Percentiles rank a stretch among this genome's conserved stretches.
These are phyloP conservation scores for Oryza rufipogon DNA, from an alignment of 176 grass and related monocot species.

Conservation along the genomic window DNA sequence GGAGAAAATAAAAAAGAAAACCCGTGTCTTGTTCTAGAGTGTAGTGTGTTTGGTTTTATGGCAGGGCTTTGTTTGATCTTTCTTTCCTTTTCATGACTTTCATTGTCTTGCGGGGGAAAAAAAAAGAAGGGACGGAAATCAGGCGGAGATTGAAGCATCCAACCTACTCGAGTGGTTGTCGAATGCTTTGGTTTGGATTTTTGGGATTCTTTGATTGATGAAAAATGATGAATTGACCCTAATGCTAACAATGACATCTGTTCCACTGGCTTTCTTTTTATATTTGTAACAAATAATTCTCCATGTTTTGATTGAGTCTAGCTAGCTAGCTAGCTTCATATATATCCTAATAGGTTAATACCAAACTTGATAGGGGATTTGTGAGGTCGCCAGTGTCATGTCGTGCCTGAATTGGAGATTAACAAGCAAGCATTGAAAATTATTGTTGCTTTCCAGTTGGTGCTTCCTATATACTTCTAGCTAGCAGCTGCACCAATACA, in stretches of 20 bases:
- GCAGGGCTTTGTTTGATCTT: conserved; percentile 24
- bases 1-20: conserved; percentile 26
- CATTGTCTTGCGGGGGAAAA: conserved; percentile 29
- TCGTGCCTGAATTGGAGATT: conserved; percentile 46
- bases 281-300: background rate
- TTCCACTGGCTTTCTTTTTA: background rate
- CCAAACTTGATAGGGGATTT: conserved; percentile 24
- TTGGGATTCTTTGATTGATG: conserved; percentile 18
- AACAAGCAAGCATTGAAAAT: conserved; percentile 32
- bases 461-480: conserved; percentile 13
- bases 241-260: conserved; percentile 22
- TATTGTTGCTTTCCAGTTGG: conserved; percentile 40
- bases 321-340: background rate
- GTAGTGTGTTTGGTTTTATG: conserved; percentile 31
- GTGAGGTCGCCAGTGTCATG: conserved; percentile 34
- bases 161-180: conserved; percentile 40
- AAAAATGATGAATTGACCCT: conserved; percentile 17
- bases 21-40: conserved; percentile 34
- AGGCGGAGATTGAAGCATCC: conserved; percentile 31
- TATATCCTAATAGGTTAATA: background rate
- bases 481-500: conserved; percentile 25
- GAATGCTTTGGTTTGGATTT: conserved; percentile 21
- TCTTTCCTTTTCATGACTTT: conserved; percentile 44
- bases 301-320: conserved; percentile 21
- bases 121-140: background rate